Evolutionary conservation across 2,329 filamentous ascomycete species (phyloP).

Genomic region (Alternaria sp.): DNA sequence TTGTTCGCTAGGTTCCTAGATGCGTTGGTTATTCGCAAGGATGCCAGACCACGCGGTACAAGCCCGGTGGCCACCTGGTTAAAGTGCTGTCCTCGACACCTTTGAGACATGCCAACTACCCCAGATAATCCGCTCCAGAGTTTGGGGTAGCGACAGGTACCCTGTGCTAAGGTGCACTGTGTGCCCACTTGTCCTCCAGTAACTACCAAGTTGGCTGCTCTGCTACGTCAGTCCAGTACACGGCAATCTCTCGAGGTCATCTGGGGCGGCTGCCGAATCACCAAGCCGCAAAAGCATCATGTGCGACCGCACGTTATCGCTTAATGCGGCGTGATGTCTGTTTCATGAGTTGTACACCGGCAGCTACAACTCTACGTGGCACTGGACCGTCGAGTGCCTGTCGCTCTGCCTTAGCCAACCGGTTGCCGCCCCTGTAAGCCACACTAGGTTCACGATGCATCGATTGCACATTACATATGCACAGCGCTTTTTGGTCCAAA

Average conservation of each 20-base stretch:
- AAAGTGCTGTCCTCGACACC: constrained; percentile 15
- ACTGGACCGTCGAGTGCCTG: constrained; percentile 25
- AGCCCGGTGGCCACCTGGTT: constrained; percentile 23
- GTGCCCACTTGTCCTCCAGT: constrained; percentile 23
- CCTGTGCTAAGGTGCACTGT: constrained; percentile 27
- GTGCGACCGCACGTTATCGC: constrained; percentile 41
- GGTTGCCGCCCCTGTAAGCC: constrained; percentile 16
- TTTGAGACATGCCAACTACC: constrained; percentile 29
- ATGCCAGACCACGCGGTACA: constrained; percentile 33
- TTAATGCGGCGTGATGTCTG: constrained; percentile 46
- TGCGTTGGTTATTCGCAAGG: constrained; percentile 27
- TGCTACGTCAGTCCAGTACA: constrained; percentile 43
- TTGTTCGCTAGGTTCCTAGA: constrained; percentile 40
- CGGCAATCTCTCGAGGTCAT: constrained; percentile 47
- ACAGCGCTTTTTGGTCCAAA: background rate
- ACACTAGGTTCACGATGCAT: constrained; percentile 20
- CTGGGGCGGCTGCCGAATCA: constrained; percentile 45
- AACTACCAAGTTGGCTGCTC: constrained; percentile 19
- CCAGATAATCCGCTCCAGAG: constrained; percentile 28
- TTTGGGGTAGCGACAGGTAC: constrained; percentile 28
- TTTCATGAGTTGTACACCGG: constrained; percentile 53
- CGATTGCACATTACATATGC: constrained; percentile 5
- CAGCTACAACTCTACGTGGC: constrained; percentile 37
- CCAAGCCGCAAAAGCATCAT: constrained; percentile 45
- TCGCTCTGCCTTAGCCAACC: constrained; percentile 5